Conservation (phyloP, 805 yeast species). For the Candida patagonica region DNA sequence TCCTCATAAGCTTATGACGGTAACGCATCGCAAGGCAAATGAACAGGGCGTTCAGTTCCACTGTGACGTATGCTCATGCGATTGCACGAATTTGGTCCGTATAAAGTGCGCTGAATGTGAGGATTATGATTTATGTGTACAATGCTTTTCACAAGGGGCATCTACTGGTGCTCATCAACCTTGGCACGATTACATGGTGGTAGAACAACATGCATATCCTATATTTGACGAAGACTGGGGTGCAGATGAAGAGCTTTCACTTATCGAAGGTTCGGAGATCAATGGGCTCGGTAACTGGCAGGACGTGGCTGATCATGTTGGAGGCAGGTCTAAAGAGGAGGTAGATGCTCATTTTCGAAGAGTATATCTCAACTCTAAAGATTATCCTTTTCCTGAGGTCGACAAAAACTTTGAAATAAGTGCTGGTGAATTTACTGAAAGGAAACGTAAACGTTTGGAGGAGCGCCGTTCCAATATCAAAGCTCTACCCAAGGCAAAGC, state of each 20-base stretch:
- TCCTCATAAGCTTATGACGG: slow-evolving; percentile 23
- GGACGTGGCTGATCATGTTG: slow-evolving; percentile 93
- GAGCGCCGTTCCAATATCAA: slow-evolving; percentile 42
- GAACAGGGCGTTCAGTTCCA: slow-evolving; percentile 32
- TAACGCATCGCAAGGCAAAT: slow-evolving; percentile 30
- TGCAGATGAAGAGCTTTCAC: slow-evolving; percentile 88
- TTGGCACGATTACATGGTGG: slow-evolving; percentile 82
- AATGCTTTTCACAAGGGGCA: slow-evolving; percentile 84
- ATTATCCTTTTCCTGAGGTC: slow-evolving; percentile 87
- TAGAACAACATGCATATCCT: slow-evolving; percentile 93
- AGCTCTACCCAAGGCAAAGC: slow-evolving; percentile 82
- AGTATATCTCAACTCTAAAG: slow-evolving; percentile 56
- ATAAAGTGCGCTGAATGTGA: slow-evolving; percentile 86
- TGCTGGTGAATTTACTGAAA: slow-evolving; percentile 59
- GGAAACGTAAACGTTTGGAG: slow-evolving; percentile 65
- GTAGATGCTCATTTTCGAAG: slow-evolving; percentile 74
- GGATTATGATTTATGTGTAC: slow-evolving; percentile 96
- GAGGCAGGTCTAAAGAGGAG: slow-evolving; percentile 85
- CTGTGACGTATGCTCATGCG: slow-evolving; percentile 95
- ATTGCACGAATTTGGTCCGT: slow-evolving; percentile 86
- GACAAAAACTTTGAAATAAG: slow-evolving; percentile 58
- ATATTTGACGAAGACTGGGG: slow-evolving; percentile 91
- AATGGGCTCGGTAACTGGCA: slow-evolving; percentile 96
- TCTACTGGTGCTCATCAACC: slow-evolving; percentile 83
- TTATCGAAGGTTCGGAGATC: slow-evolving; percentile 87